These are phyloP conservation scores for Aspergillus jensenii DNA, from an alignment of 2,329 filamentous ascomycete genomes.

Conservation along the genomic window DNA sequence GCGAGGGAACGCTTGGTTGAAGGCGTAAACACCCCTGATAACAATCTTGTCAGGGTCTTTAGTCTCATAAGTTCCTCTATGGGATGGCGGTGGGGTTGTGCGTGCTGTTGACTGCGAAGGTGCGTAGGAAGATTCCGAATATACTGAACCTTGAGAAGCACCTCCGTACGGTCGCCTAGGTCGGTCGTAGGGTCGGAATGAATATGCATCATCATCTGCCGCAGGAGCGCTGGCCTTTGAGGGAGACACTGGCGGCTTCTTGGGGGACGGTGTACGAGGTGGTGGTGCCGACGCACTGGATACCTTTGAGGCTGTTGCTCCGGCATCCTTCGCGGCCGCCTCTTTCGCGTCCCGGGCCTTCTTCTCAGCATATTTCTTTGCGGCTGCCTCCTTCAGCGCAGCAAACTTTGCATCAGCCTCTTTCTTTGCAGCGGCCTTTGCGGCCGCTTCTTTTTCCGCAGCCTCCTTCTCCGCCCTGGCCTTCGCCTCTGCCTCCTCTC, in stretches of 20 bases:
- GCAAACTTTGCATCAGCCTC: conserved; percentile 40
- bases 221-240: conserved; percentile 34
- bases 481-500: conserved; percentile 33
- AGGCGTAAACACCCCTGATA: conserved; percentile 88
- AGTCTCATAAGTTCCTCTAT: conserved; percentile 76
- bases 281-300: conserved; percentile 21
- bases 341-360: conserved; percentile 36
- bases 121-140: conserved; percentile 84
- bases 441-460: conserved; percentile 68
- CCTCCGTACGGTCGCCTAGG: conserved; percentile 59
- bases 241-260: conserved; percentile 33
- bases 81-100: conserved; percentile 79
- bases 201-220: conserved; percentile 67
- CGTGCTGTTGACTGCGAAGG: conserved; percentile 79
- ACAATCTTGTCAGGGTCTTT: conserved; percentile 95
- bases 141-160: conserved; percentile 67
- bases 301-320: conserved; percentile 29
- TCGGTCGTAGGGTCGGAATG: conserved; percentile 75
- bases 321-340: conserved; percentile 26
- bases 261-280: conserved; percentile 41
- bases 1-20: conserved; percentile 83
- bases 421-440: conserved; percentile 37
- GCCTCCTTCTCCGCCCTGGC: conserved; percentile 36
- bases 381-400: conserved; percentile 40
- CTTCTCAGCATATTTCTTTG: conserved; percentile 39